Evolutionary conservation across 2,329 filamentous ascomycete genomes (phyloP).

Genomic region (Aspergillus ochraceoroseus): DNA sequence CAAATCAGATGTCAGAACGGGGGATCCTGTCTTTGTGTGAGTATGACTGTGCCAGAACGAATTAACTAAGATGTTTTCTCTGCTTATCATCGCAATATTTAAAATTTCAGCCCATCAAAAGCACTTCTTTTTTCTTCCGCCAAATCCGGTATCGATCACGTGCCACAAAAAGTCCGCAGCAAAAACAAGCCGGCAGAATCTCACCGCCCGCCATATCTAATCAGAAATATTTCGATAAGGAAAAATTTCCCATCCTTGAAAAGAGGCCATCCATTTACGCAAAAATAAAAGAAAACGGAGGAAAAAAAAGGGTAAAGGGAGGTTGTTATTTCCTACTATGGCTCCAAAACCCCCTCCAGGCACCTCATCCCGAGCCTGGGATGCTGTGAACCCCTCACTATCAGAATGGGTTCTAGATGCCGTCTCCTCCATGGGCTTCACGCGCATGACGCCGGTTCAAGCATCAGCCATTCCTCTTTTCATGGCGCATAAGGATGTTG

Average conservation of each 20-base stretch:
- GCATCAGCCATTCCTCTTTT: constrained; percentile 85
- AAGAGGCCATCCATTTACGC: background rate
- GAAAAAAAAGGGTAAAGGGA: background rate
- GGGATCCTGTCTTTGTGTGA: background rate
- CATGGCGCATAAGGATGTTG: constrained; percentile 83
- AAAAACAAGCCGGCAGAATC: constrained; percentile 16
- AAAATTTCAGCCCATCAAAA: constrained; percentile 6
- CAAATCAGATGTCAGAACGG: constrained; percentile 4
- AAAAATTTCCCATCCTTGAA: constrained; percentile 8
- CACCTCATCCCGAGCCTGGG: constrained; percentile 56
- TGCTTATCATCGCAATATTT: constrained; percentile 7
- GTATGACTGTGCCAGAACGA: background rate
- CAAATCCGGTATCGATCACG: constrained; percentile 16
- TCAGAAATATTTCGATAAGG: constrained; percentile 20
- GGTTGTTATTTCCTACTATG: constrained; percentile 19
- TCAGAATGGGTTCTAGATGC: constrained; percentile 84
- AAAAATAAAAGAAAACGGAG: constrained; percentile 2
- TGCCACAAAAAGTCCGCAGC: constrained; percentile 5
- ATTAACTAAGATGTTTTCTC: constrained; percentile 11
- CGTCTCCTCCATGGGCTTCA: constrained; percentile 76
- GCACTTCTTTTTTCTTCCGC: constrained; percentile 9
- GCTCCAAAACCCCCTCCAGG: constrained; percentile 43
- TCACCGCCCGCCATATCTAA: constrained; percentile 34
- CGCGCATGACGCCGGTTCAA: constrained; percentile 89
- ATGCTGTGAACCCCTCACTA: constrained; percentile 63